Conservation (phyloP, 1,139 yeast genomes). For the Geotrichum phurueaensis region DNA sequence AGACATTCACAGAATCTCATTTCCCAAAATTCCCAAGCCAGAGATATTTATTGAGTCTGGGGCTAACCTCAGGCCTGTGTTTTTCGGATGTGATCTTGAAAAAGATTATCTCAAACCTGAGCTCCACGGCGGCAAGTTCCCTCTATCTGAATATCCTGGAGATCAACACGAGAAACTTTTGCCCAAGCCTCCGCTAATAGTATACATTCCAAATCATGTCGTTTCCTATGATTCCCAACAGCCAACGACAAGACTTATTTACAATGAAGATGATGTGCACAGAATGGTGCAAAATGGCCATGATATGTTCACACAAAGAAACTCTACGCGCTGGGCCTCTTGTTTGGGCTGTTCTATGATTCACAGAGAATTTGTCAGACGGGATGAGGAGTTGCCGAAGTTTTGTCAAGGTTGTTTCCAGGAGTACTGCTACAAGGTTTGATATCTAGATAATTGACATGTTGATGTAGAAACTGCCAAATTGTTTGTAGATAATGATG, state of each 20-base stretch:
- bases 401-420: slow-evolving; percentile 64
- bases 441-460: neutral
- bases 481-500: neutral
- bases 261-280: slow-evolving; percentile 41
- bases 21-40: slow-evolving; percentile 69
- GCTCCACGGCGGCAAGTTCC: slow-evolving; percentile 16
- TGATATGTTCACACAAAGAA: slow-evolving; percentile 43
- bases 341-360: slow-evolving; percentile 79
- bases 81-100: slow-evolving; percentile 67
- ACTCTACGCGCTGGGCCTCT: slow-evolving; percentile 53
- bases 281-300: slow-evolving; percentile 50
- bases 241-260: slow-evolving; percentile 42
- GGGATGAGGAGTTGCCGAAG: slow-evolving; percentile 51
- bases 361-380: slow-evolving; percentile 65
- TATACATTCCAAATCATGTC: slow-evolving; percentile 51
- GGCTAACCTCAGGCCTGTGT: slow-evolving; percentile 41
- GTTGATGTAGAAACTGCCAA: neutral
- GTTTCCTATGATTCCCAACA: slow-evolving; percentile 45
- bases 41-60: slow-evolving; percentile 51
- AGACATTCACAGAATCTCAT: slow-evolving; percentile 55
- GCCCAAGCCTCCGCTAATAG: slow-evolving; percentile 43
- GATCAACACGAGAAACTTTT: neutral
- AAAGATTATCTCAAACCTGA: slow-evolving; percentile 49
- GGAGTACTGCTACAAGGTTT: slow-evolving; percentile 44
- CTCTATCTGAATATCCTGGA: neutral